Evolutionary conservation across 2,329 filamentous ascomycete genomes (phyloP).

Genomic region (Fonsecaea erecta): DNA sequence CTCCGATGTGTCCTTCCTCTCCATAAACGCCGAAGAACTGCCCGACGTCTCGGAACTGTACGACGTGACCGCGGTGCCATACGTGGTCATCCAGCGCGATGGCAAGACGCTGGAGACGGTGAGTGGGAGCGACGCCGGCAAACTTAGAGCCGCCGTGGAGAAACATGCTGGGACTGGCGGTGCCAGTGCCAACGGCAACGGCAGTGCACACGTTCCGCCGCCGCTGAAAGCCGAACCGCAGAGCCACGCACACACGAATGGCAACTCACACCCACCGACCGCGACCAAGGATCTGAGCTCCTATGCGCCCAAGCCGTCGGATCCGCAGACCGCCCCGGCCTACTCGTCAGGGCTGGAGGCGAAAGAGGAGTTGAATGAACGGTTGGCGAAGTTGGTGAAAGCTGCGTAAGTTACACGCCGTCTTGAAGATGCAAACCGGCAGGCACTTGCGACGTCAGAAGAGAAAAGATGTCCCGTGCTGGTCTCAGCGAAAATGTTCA

Average conservation of each 20-base stretch:
- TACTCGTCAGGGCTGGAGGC: conserved; percentile 59
- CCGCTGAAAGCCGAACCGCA: conserved; percentile 48
- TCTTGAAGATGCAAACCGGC: no score
- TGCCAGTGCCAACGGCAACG: conserved; percentile 35
- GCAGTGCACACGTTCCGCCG: conserved; percentile 46
- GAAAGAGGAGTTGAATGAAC: conserved; percentile 83
- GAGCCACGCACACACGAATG: conserved; percentile 31
- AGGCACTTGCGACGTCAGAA: background rate
- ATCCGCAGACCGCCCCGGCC: conserved; percentile 55
- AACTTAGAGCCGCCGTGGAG: conserved; percentile 85
- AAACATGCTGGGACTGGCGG: conserved; percentile 66
- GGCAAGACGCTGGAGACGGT: conserved; percentile 80
- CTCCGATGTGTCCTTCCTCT: conserved; percentile 76
- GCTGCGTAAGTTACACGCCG: conserved; percentile 71
- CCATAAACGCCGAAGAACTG: conserved; percentile 91
- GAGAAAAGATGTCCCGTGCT: background rate
- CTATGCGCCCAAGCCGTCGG: conserved; percentile 50
- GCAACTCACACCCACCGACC: conserved; percentile 37
- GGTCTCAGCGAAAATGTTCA: background rate
- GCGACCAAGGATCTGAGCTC: conserved; percentile 48
- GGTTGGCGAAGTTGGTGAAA: conserved; percentile 83
- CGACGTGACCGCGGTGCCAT: conserved; percentile 92
- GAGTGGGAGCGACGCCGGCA: conserved; percentile 84
- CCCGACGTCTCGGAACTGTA: conserved; percentile 90
- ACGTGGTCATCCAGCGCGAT: conserved; percentile 79